These are phyloP conservation scores for Bruguiera hainesii DNA, from an alignment of 441 rosid genomes.

Conservation along the genomic window DNA sequence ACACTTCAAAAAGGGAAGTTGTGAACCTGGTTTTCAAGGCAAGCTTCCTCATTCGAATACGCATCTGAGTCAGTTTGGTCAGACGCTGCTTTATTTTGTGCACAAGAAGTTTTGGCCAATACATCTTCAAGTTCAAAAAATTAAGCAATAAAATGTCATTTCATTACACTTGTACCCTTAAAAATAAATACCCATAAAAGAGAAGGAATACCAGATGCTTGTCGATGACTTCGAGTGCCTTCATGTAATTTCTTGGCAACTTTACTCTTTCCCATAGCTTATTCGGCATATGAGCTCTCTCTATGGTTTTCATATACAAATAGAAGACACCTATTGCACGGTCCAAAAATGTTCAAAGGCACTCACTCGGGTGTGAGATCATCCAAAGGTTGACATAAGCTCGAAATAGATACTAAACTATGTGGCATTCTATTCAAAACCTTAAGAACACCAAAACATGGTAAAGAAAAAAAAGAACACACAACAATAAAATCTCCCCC, in stretches of 20 bases:
- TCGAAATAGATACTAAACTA: background rate
- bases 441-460: no score
- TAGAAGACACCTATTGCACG: conserved; percentile 59
- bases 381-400: background rate
- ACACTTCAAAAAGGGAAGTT: conserved; percentile 8
- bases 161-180: background rate
- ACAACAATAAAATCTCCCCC: no score
- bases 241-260: conserved; percentile 73
- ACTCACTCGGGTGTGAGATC: background rate
- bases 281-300: conserved; percentile 88
- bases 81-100: conserved; percentile 82
- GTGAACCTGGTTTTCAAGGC: conserved; percentile 74
- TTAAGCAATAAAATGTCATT: background rate
- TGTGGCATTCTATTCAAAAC: no score
- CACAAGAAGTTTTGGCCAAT: conserved; percentile 82
- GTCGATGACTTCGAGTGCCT: conserved; percentile 82
- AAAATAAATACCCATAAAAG: background rate
- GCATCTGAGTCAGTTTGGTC: conserved; percentile 95
- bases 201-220: conserved; percentile 64
- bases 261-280: conserved; percentile 88
- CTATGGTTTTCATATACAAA: conserved; percentile 84
- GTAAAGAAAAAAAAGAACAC: no score
- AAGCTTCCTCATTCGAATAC: conserved; percentile 84
- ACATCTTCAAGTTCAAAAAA: conserved; percentile 38
- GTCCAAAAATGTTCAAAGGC: background rate